These are phyloP conservation scores for Chara braunii DNA, from an alignment of 139 green algal species.

Conservation along the genomic window DNA sequence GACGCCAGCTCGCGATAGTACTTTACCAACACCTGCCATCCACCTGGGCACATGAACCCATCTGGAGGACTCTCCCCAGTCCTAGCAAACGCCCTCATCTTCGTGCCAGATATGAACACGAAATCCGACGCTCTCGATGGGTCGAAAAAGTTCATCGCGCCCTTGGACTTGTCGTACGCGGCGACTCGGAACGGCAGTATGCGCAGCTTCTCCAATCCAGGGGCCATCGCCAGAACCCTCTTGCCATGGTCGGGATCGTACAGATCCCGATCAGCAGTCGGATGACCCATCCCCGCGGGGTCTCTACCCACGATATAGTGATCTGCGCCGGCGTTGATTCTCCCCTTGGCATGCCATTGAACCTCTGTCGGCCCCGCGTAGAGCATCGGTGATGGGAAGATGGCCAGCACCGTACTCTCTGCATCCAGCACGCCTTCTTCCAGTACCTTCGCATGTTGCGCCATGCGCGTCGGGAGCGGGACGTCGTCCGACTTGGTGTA, in stretches of 20 bases:
- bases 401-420: constrained; percentile 29
- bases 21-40: constrained; percentile 36
- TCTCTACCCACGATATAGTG: constrained; percentile 37
- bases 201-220: constrained; percentile 26
- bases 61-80: constrained; percentile 23
- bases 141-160: constrained; percentile 35
- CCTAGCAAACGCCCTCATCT: constrained; percentile 36
- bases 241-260: constrained; percentile 37
- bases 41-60: constrained; percentile 37
- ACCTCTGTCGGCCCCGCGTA: constrained; percentile 37
- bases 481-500: constrained; percentile 33
- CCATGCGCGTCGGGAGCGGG: constrained; percentile 26
- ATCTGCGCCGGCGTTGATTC: constrained; percentile 33
- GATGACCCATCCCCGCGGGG: constrained; percentile 35
- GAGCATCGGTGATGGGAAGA: constrained; percentile 36
- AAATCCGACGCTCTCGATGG: constrained; percentile 24
- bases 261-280: constrained; percentile 24
- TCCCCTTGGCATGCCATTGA: constrained; percentile 34
- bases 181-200: constrained; percentile 36
- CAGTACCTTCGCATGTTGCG: constrained; percentile 34
- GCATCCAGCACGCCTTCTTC: constrained; percentile 36
- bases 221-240: constrained; percentile 38
- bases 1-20: too few species aligned
- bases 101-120: constrained; percentile 38
- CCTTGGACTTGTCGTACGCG: constrained; percentile 35